Percentiles rank a stretch among this genome's conserved stretches.
phyloP scores from a whole-genome alignment of 352 stramenopile species.

The Elongisporangium undulatum region DNA sequence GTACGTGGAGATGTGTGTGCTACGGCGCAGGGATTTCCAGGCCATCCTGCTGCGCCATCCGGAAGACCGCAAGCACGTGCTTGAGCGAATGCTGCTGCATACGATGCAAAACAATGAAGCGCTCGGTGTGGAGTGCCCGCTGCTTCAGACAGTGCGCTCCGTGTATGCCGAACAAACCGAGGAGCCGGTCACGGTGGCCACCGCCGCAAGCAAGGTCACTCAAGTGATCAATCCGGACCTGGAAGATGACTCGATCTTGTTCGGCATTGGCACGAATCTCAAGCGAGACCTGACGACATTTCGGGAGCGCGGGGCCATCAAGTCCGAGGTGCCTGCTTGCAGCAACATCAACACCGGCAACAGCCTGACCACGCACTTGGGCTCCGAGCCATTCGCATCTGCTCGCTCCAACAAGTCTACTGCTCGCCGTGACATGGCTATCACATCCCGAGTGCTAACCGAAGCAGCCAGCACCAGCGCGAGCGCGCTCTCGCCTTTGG shows the following conservation, averaged over 20 bases:
- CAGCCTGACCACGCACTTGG: no score
- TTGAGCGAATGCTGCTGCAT: constrained; percentile 25
- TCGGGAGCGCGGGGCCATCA: no score
- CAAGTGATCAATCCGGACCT: constrained; percentile 13
- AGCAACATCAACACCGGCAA: no score
- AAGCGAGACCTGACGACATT: not conserved
- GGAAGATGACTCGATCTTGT: constrained; percentile 11
- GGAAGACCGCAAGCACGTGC: constrained; percentile 23
- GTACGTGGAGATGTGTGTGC: constrained; percentile 45
- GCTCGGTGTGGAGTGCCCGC: constrained; percentile 16
- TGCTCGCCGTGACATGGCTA: no score
- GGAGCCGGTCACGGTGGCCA: not conserved
- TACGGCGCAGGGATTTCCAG: constrained; percentile 27
- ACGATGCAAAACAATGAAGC: constrained; percentile 29
- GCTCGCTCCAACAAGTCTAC: no score
- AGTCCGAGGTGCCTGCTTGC: no score
- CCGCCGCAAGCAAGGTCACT: no score
- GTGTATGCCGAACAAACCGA: not conserved
- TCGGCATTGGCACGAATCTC: constrained; percentile 3
- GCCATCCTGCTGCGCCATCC: constrained; percentile 22
- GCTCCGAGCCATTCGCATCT: no score
- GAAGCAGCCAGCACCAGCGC: no score
- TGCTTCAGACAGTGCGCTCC: constrained; percentile 18
- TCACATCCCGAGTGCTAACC: no score
- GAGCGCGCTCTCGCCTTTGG: no score